Base-by-base conservation (phyloP, 1,284 basidiomycete species). In the Takashimella tepidaria region DNA sequence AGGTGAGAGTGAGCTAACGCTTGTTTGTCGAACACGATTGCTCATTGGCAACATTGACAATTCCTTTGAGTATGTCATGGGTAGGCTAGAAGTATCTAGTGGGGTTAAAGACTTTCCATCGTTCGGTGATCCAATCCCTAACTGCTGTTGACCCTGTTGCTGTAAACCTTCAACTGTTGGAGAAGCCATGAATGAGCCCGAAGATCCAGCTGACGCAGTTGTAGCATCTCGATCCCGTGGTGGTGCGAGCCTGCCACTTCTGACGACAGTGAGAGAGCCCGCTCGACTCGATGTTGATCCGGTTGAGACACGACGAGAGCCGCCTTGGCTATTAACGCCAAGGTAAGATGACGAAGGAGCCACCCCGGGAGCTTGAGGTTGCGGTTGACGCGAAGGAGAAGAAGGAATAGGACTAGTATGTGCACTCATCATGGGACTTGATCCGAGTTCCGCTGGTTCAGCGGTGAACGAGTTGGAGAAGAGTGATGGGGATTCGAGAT, bases 231-330 rank as follows among this genome's bases (percentile, higher is more conserved):
- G 43, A 12, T 58, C 53, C 21, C 56, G 57, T 54, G 57, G 50
- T 47, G 56, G 50, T 42, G 67, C 63, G 19, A 64, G 49, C 25
- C 67, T 58, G 21, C 66, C 63, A 10, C 59, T 67, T 24, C 70
- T 60, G 5, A 72, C 70, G 20, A 72, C 59, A 2, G 69, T 60
- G 8, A 73, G 49, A n/a, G 68, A 68, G 4, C 70, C 72, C 0
- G 70, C 59, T 41, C 69, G 61, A 45, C 64, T 66, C 2, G 70
- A 66, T 1, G 61, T 64, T 11, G 70, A 72, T 3, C 57, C 54
- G 19, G 41, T 53, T 11, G 61, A 60, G 1, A 54, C 50, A 4
- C 61, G 54, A 4, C 59, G 55, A 12, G 49, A 49, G 4, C 24
- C 40, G 31, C 10, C 10, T 16, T 16, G 10, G n/a, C n/a, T n/a